phyloP scores from a whole-genome alignment of 2,329 filamentous ascomycete genomes.

The Zasmidium citrigriseum region DNA sequence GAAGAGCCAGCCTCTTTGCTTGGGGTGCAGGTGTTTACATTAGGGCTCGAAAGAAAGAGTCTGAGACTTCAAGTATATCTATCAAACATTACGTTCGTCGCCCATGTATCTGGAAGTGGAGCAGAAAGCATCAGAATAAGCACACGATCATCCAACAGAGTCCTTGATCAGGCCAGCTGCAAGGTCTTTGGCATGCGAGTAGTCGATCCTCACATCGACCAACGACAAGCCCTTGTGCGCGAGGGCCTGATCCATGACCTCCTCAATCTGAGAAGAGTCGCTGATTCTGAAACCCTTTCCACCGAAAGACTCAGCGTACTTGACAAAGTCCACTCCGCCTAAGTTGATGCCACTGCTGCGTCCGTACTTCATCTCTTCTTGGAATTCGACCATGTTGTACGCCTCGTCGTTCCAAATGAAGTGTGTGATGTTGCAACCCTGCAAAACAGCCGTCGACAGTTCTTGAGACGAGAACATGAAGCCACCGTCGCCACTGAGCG shows the following conservation, averaged over 20 bases:
- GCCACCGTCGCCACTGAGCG: constrained; percentile 49
- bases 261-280: constrained; percentile 42
- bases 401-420: constrained; percentile 54
- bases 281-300: constrained; percentile 47
- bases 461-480: constrained; percentile 54
- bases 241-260: constrained; percentile 47
- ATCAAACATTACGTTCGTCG: neutral
- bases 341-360: constrained; percentile 47
- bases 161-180: constrained; percentile 43
- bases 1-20: too few species aligned
- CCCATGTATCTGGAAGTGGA: neutral
- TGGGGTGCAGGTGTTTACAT: too few species aligned
- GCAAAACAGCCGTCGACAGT: constrained; percentile 48
- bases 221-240: constrained; percentile 45
- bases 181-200: constrained; percentile 44
- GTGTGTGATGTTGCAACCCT: constrained; percentile 52
- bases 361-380: constrained; percentile 54
- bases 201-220: constrained; percentile 52
- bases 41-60: too few species aligned
- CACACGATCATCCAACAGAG: constrained; percentile 28
- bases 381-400: constrained; percentile 55
- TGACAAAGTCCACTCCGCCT: constrained; percentile 51
- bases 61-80: too few species aligned
- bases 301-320: constrained; percentile 50
- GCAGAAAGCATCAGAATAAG: neutral